Conservation (phyloP, 208 protist species). For the Eutreptiella sp. region DNA sequence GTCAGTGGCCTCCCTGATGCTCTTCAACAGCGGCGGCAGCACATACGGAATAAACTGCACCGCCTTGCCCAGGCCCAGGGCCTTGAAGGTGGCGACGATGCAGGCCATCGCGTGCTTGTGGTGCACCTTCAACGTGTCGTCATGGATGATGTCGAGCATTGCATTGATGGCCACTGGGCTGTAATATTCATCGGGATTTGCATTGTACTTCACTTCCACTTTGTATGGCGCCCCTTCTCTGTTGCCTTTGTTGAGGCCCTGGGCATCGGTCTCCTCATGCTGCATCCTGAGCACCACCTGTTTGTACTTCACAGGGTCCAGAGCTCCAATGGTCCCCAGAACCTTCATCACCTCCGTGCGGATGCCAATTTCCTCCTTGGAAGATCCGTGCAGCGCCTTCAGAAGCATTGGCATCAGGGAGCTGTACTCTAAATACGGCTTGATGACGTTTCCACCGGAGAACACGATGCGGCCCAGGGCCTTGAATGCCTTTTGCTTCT, state of each 20-base stretch:
- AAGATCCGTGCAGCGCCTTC: slow-evolving; percentile 44
- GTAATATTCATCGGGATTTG: slow-evolving; percentile 64
- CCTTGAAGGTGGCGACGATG: slow-evolving; percentile 69
- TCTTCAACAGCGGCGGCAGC: slow-evolving; percentile 65
- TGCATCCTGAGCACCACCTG: slow-evolving; percentile 14
- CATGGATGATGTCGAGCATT: slow-evolving; percentile 67
- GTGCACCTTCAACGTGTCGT: slow-evolving; percentile 55
- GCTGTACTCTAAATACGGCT: slow-evolving; percentile 57
- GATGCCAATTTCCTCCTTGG: slow-evolving; percentile 43
- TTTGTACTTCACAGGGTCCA: slow-evolving; percentile 56
- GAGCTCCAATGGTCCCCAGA: slow-evolving; percentile 77
- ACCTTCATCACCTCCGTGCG: slow-evolving; percentile 66
- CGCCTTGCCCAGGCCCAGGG: slow-evolving; percentile 44
- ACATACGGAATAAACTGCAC: slow-evolving; percentile 69
- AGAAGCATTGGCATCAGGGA: slow-evolving; percentile 60
- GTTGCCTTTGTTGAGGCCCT: not conserved
- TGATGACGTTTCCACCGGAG: slow-evolving; percentile 52
- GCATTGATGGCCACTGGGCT: slow-evolving; percentile 60
- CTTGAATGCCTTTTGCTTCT: slow-evolving; percentile 49
- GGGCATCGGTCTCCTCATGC: not conserved
- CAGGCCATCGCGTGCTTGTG: slow-evolving; percentile 57
- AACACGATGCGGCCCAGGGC: slow-evolving; percentile 53
- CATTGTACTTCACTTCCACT: not conserved
- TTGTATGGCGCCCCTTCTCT: not conserved
- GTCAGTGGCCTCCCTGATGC: slow-evolving; percentile 37